A percentile compares a stretch with the other conserved stretches of the same genome.
Conservation (phyloP, 768 basidiomycete species). For the Lactarius evosmus region DNA sequence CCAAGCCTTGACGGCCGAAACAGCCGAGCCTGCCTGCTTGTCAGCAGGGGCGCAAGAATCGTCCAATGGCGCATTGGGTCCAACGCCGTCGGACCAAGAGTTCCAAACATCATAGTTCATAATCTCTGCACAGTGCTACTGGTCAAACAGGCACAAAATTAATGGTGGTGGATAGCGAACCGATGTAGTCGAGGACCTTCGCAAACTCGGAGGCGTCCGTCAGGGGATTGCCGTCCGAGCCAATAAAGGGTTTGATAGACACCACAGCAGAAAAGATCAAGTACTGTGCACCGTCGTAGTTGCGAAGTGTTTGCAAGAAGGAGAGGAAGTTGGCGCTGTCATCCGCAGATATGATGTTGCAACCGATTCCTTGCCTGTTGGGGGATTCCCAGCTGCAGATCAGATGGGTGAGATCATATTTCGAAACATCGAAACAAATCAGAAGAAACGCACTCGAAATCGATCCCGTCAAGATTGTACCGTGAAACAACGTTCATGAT, state of each 20-base stretch:
- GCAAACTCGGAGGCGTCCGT: too few relatives aligned
- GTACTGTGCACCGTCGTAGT: not conserved
- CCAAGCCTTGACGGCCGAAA: constrained; percentile 22
- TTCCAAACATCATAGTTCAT: too few relatives aligned
- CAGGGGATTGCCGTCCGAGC: not conserved
- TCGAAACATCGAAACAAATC: not conserved
- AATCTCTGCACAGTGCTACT: not conserved
- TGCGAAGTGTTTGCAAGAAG: constrained; percentile 11
- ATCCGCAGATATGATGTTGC: not conserved
- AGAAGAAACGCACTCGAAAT: constrained; percentile 21
- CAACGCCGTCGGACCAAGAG: too few relatives aligned
- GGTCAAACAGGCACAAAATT: not conserved
- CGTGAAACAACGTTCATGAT: not conserved
- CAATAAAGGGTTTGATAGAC: not conserved
- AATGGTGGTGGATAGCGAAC: not conserved
- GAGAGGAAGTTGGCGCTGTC: constrained; percentile 13
- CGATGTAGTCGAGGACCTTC: too few relatives aligned
- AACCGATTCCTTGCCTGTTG: not conserved
- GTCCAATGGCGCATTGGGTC: too few relatives aligned
- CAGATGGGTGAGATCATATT: not conserved
- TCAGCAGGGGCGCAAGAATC: constrained; percentile 4
- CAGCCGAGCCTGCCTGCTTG: constrained; percentile 12
- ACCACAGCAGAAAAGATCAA: constrained; percentile 7
- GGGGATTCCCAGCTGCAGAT: constrained; percentile 21
- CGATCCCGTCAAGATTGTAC: constrained; percentile 22